A percentile compares a stretch with the other conserved stretches of the same genome.
Evolutionary conservation across 2,329 filamentous ascomycete species (phyloP).

Genomic region (Aphanocladium album): DNA sequence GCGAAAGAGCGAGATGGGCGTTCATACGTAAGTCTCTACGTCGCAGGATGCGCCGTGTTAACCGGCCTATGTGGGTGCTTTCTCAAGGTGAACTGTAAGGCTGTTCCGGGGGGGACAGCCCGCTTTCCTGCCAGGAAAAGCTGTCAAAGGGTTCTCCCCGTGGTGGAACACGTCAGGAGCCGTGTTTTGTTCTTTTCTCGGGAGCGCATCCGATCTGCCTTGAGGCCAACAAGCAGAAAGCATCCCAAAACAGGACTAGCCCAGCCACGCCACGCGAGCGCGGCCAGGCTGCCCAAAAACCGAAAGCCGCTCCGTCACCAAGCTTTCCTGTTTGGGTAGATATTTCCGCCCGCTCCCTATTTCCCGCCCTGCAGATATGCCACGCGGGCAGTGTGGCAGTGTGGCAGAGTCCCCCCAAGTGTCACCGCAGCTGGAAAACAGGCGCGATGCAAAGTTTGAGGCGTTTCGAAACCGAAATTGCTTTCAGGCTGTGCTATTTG

Average conservation of each 20-base stretch:
- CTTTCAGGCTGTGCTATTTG: not conserved
- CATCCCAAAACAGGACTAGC: slow-evolving; percentile 1
- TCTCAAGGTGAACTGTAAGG: not conserved
- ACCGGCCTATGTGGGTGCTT: not conserved
- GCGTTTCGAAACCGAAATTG: not conserved
- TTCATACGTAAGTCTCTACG: slow-evolving; percentile 2
- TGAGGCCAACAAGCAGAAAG: not conserved
- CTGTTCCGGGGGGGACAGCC: not conserved
- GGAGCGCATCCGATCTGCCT: not conserved
- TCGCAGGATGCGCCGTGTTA: slow-evolving; percentile 4
- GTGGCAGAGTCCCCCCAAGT: not conserved
- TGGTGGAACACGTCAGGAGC: not conserved
- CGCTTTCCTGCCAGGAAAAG: not conserved
- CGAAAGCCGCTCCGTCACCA: slow-evolving; percentile 3
- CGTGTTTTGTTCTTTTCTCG: not conserved
- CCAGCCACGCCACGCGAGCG: not conserved
- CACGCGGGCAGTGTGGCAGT: not conserved
- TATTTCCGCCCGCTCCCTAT: not conserved
- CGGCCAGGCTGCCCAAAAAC: not conserved
- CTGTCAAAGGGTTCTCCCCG: not conserved
- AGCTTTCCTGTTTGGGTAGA: not conserved
- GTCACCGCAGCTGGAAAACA: not conserved
- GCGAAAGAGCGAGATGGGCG: slow-evolving; percentile 2
- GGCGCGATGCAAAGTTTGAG: not conserved
- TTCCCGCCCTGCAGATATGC: not conserved